Conservation (phyloP, 352 stramenopile genomes). For the Phytophthora citrophthora region DNA sequence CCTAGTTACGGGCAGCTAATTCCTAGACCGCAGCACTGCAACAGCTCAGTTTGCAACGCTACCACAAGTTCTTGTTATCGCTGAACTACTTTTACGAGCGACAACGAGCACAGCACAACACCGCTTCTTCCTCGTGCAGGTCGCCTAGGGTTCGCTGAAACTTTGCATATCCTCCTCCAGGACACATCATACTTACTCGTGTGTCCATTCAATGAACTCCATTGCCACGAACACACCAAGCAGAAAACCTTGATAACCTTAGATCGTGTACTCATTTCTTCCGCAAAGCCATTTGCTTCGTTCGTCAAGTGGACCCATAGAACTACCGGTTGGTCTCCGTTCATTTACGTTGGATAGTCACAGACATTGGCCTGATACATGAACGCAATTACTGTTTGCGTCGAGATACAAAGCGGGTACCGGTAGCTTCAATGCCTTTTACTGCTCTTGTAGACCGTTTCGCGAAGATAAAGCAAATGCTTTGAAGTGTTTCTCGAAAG, state of each 20-base stretch:
- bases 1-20: too few species aligned
- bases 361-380: background rate
- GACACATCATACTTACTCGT: background rate
- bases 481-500: constrained; percentile 3
- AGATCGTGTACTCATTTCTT: background rate
- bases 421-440: too few species aligned
- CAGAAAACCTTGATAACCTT: background rate
- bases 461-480: constrained; percentile 6
- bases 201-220: too few species aligned
- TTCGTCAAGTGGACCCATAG: too few species aligned
- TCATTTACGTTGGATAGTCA: background rate
- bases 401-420: background rate
- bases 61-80: too few species aligned
- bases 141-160: background rate
- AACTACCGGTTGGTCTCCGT: background rate
- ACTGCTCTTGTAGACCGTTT: background rate
- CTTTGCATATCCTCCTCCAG: background rate
- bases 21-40: too few species aligned
- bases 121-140: background rate
- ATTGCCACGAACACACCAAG: background rate
- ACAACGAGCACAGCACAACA: constrained; percentile 2
- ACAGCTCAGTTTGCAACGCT: too few species aligned
- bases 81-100: background rate
- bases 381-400: background rate
- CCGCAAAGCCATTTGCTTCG: constrained; percentile 8